Percentiles rank a stretch among this genome's conserved stretches.
phyloP scores from a whole-genome alignment of 768 basidiomycete species.

The Lactarius quietus region DNA sequence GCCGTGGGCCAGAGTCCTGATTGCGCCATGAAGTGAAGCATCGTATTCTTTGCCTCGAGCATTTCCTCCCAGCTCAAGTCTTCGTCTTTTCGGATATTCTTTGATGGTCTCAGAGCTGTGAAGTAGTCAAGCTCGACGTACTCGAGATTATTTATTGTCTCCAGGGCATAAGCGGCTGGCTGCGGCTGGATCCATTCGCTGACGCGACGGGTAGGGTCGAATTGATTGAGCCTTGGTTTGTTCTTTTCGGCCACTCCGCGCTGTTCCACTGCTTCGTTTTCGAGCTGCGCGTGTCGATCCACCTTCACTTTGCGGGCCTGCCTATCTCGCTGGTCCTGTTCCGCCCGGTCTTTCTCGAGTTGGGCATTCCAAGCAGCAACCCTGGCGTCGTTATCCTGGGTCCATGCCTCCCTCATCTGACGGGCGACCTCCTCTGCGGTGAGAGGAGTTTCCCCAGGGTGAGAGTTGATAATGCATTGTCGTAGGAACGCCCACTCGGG shows the following conservation, averaged over 20 bases:
- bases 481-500: neutral
- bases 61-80: neutral
- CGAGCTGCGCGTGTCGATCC: neutral
- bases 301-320: neutral
- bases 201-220: neutral
- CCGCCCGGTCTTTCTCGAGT: neutral
- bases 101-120: neutral
- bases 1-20: neutral
- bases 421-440: neutral
- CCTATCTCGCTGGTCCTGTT: neutral
- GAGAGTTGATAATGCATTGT: neutral
- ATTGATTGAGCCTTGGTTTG: neutral
- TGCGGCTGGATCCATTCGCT: neutral
- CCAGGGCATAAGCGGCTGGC: neutral
- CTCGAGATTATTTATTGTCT: neutral
- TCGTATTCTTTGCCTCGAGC: neutral
- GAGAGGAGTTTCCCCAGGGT: neutral
- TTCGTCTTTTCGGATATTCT: neutral
- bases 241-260: neutral
- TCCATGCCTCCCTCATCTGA: neutral
- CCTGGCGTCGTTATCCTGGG: neutral
- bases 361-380: neutral
- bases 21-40: neutral
- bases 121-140: neutral
- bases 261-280: neutral